Conservation (phyloP, 371 early-diverging fungal species). For the Umbelopsis sp. region DNA sequence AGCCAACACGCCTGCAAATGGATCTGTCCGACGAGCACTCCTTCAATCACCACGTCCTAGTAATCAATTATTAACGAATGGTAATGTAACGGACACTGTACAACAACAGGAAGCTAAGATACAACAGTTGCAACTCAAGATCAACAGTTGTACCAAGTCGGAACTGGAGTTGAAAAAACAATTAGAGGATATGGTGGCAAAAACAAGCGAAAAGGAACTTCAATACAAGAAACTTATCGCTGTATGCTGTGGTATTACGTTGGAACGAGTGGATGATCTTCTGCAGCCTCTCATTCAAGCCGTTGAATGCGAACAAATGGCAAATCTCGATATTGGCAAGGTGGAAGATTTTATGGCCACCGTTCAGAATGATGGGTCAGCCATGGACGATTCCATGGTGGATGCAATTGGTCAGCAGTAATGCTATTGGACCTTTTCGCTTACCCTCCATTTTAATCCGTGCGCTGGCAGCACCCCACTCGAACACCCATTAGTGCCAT, state of each 20-base stretch:
- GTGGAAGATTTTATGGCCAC: neutral
- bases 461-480: constrained; percentile 16
- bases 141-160: constrained; percentile 52
- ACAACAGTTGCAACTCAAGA: constrained; percentile 40
- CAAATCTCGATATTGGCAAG: constrained; percentile 9
- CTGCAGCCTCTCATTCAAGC: constrained; percentile 69
- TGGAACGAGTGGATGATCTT: constrained; percentile 71
- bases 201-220: constrained; percentile 59
- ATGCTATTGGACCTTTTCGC: neutral
- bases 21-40: neutral
- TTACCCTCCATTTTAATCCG: neutral
- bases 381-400: constrained; percentile 2
- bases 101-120: constrained; percentile 25
- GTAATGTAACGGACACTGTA: neutral
- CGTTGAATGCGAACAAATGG: constrained; percentile 66
- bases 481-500: neutral
- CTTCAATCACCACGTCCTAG: constrained; percentile 7
- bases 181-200: constrained; percentile 35
- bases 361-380: neutral
- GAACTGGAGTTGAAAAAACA: constrained; percentile 48
- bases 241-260: constrained; percentile 68
- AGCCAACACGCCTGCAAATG: neutral
- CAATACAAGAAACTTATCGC: constrained; percentile 76
- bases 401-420: neutral
- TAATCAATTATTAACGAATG: neutral